These are phyloP conservation scores for Annona squamosa DNA, from an alignment of 164 flowering plant genomes.

Conservation along the genomic window DNA sequence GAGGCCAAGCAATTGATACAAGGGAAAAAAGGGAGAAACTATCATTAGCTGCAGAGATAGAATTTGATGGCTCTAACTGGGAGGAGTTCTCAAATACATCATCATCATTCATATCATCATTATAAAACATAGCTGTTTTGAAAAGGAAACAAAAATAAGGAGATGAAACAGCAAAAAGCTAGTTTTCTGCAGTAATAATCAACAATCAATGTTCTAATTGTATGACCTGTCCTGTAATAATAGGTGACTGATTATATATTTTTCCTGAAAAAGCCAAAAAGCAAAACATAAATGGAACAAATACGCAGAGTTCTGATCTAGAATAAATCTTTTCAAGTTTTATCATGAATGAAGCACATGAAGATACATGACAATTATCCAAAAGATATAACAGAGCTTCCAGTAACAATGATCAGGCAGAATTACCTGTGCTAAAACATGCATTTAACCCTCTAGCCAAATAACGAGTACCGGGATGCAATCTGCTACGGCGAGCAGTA, in stretches of 20 bases:
- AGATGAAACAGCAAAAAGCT: neutral
- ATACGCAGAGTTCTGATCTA: neutral
- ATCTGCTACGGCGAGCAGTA: slow-evolving; percentile 92
- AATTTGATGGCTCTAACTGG: no score
- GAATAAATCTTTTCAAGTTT: neutral
- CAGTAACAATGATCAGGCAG: neutral
- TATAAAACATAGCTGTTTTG: no score
- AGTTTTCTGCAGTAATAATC: neutral
- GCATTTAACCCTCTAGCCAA: slow-evolving; percentile 95
- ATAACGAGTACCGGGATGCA: slow-evolving; percentile 98
- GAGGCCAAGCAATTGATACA: no score
- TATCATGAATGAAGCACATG: neutral
- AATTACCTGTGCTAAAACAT: slow-evolving; percentile 85
- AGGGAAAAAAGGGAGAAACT: no score
- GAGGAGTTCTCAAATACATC: no score
- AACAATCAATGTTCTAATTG: neutral
- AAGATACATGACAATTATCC: neutral
- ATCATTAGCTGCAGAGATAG: no score
- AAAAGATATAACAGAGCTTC: neutral
- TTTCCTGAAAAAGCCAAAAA: neutral
- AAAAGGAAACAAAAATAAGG: no score
- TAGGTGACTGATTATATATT: no score
- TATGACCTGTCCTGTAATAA: neutral
- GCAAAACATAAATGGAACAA: neutral
- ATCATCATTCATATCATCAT: no score